Base-by-base conservation (phyloP, 495 filamentous ascomycete species). In the Penicillium waksmanii region DNA sequence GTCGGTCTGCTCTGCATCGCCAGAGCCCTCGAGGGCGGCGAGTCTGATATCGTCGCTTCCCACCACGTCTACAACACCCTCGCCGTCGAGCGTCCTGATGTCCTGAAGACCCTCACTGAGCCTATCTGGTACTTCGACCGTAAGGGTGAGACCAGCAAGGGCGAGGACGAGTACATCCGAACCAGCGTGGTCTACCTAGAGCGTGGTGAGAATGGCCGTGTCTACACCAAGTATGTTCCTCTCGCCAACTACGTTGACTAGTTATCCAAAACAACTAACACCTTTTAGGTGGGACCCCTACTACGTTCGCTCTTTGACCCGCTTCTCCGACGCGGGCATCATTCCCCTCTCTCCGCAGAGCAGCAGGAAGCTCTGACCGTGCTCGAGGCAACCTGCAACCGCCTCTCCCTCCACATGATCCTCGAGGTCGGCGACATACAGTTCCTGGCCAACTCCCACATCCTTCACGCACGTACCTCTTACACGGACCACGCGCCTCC, bases 81-180 rank as follows among this genome's bases (percentile, higher is more conserved):
- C 7, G 87, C 90, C 69, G 66, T 61, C 9, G 86, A 93, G 69
- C 85, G 88, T 5, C 93, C 92, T 0, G 92, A 95, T 62, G 88
- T 96, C 8, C 84, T 90, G 0, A 83, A 88, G 72, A 84, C 84
- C 34, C 78, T 97, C 51, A 87, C 88, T 3, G 74, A 85, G 57
- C 91, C 92, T 0, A 85, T 89, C 64, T 97, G 93, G 92, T 96
- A 95, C 76, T 95, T 97, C 68, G 93, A 97, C 71, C 90, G 92
- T 60, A 97, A 97, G 74, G 93, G 93, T 44, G 93, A 96, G 76
- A 85, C 82, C 2, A 86, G 82, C 35, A 77, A 80, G 38, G 91
- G 89, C 27, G 78, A 96, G 73, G 85, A 93, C 38, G 85, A 87
- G 53, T 97, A 84, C 66, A 89, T 94, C 68, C 81, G 83, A 33